Conservation (phyloP, 2,329 filamentous ascomycete species). For the Diplocarpon mali region DNA sequence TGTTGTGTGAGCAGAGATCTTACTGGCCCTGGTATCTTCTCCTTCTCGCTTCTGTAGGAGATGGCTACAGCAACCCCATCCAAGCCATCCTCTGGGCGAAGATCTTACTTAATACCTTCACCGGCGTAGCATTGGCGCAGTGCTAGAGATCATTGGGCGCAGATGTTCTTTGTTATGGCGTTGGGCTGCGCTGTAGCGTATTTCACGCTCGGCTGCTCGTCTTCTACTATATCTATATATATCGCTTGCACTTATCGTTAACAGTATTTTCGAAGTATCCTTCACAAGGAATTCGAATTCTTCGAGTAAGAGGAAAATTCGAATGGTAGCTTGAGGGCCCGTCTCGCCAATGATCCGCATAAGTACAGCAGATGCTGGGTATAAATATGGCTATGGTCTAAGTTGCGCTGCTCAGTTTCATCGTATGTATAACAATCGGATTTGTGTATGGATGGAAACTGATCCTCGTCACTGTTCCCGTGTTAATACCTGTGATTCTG, state of each 20-base stretch:
- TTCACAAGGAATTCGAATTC: constrained; percentile 32
- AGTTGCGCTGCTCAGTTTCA: constrained; percentile 53
- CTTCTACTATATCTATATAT: constrained; percentile 30
- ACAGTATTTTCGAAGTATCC: constrained; percentile 35
- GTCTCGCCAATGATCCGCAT: constrained; percentile 38
- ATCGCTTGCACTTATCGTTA: constrained; percentile 30
- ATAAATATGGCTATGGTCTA: constrained; percentile 42
- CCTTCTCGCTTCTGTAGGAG: constrained; percentile 23
- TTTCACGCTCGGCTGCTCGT: constrained; percentile 25
- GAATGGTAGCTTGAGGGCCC: constrained; percentile 35
- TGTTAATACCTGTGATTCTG: constrained; percentile 41
- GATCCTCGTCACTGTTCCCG: constrained; percentile 53
- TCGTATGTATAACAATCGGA: constrained; percentile 53
- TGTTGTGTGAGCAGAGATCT: constrained; percentile 37
- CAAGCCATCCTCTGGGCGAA: constrained; percentile 29
- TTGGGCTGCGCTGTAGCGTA: constrained; percentile 30
- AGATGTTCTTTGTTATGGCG: constrained; percentile 39
- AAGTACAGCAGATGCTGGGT: constrained; percentile 39
- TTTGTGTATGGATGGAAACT: constrained; percentile 72
- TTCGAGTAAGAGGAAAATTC: constrained; percentile 36
- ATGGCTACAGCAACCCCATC: constrained; percentile 26
- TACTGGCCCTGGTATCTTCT: constrained; percentile 40
- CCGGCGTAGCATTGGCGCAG: constrained; percentile 13
- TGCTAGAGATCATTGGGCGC: constrained; percentile 34
- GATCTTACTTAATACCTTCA: constrained; percentile 24